Conservation (phyloP, 768 basidiomycete genomes). For the Agaricus blazei region DNA sequence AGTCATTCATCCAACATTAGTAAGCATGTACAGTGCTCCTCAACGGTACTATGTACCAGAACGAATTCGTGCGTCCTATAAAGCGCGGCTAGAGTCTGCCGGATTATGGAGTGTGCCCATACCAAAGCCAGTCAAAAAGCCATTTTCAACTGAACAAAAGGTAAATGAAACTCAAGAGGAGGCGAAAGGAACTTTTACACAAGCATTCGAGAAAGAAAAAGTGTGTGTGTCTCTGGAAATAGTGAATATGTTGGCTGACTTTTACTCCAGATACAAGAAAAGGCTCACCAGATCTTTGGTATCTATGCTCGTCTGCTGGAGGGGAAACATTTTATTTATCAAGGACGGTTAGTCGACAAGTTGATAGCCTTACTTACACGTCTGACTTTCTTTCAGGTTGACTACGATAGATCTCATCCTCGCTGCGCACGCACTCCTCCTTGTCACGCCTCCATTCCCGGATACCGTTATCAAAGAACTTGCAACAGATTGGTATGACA, state of each 20-base stretch:
- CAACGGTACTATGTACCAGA: constrained; percentile 70
- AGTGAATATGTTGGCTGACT: background rate
- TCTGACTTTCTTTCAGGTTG: constrained; percentile 32
- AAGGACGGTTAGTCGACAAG: constrained; percentile 34
- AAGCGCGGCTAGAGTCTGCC: constrained; percentile 52
- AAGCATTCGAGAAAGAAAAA: constrained; percentile 62
- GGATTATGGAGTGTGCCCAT: constrained; percentile 50
- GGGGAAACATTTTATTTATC: constrained; percentile 45
- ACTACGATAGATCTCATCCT: constrained; percentile 61
- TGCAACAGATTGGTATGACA: constrained; percentile 49
- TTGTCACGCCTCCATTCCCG: constrained; percentile 55
- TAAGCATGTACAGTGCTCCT: constrained; percentile 55
- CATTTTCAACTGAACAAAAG: constrained; percentile 29
- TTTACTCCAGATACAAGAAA: constrained; percentile 46
- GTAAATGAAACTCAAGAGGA: constrained; percentile 24
- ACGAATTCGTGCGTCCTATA: constrained; percentile 54
- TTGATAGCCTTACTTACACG: constrained; percentile 6
- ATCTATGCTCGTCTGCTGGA: constrained; percentile 54
- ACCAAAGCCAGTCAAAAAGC: constrained; percentile 37
- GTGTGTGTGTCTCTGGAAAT: constrained; percentile 25
- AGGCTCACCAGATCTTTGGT: constrained; percentile 50
- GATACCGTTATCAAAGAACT: constrained; percentile 54
- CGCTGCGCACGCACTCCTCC: constrained; percentile 63
- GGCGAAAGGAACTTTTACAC: constrained; percentile 36
- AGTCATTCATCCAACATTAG: constrained; percentile 50